These are phyloP conservation scores for Brettanomyces anomalus DNA, from an alignment of 805 yeast species.

Conservation along the genomic window DNA sequence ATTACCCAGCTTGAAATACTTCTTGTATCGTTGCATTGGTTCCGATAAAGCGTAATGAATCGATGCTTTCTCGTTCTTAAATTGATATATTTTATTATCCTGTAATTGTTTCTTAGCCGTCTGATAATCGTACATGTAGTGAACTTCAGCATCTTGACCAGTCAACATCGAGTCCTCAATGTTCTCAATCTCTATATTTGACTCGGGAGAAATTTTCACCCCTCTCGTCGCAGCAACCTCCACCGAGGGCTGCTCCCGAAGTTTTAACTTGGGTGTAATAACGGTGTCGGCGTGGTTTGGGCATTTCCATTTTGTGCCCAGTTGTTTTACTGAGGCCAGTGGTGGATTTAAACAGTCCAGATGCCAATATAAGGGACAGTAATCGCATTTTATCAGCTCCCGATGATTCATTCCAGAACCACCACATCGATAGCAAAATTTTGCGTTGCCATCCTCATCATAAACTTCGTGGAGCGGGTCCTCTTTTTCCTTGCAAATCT, in stretches of 20 bases:
- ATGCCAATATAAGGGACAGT: conserved; percentile 80
- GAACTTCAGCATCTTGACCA: conserved; percentile 35
- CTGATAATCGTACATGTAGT: conserved; percentile 36
- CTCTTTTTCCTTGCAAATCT: conserved; percentile 34
- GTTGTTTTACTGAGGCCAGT: conserved; percentile 56
- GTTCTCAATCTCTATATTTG: conserved; percentile 44
- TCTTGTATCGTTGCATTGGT: conserved; percentile 14
- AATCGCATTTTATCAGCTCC: conserved; percentile 67
- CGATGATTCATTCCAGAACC: conserved; percentile 50
- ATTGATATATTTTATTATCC: conserved; percentile 2
- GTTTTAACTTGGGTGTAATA: conserved; percentile 37
- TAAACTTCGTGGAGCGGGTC: conserved; percentile 53
- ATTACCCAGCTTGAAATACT: conserved; percentile 11
- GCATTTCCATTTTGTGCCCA: conserved; percentile 83
- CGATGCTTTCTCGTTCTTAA: conserved; percentile 4
- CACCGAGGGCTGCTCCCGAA: conserved; percentile 40
- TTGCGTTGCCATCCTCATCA: conserved; percentile 60
- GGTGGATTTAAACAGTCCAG: conserved; percentile 80
- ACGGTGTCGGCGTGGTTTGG: conserved; percentile 69
- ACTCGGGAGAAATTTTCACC: conserved; percentile 31
- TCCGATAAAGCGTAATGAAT: conserved; percentile 9
- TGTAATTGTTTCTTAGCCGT: conserved; percentile 12
- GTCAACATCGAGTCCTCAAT: conserved; percentile 27
- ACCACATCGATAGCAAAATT: conserved; percentile 71
- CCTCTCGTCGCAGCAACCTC: conserved; percentile 51